Evolutionary conservation across 2,329 filamentous ascomycete species (phyloP), one percentile per base, ranked within the genome.

Genomic region (Cladosporium cucumerinum): DNA sequence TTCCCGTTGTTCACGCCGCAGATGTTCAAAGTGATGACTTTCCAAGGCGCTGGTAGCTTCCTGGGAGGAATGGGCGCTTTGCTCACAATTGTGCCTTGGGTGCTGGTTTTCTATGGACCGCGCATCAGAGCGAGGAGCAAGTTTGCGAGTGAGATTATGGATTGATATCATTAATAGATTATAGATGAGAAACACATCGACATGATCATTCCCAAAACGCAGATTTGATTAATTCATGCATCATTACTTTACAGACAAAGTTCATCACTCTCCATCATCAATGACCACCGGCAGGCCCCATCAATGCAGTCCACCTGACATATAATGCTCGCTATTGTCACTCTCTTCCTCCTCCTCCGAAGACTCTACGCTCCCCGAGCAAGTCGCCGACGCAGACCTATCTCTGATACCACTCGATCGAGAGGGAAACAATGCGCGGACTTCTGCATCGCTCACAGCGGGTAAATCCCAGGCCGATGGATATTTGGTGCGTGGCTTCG

Each of bases 51-150:
- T 0, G 90, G 89, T 2, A 91, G 86, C 67, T 74, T 97, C 54
- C 78, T 97, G 7, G 93, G 93, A 5, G 90, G 87, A 0, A 85
- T 97, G 66, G 85, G 83, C 2, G 80, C 81, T 2, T 64, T 84
- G 1, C 76, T 97, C 67, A 93, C 91, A 0, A 75, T 90, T 1
- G 92, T 96, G n/a, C 94, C 93, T 0, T 97, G 92, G 91, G 87
- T 93, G 0, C 76, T 97, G 60, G 85, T 93, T 0, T 86, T 95
- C 34, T 95, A 87, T 69, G 94, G 93, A 0, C 87, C 89, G 36
- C 85, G 74, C 68, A 96, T 97, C 68, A 82, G 93, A 30, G 84
- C 85, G 12, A 85, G 88, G 74, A 95, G 91, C 74, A 89, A 87
- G 70, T 90, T 97, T 78, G 92, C 92, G 0, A 79, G 77, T 49